Conservation (phyloP, 2,329 filamentous ascomycete genomes). For the Aspergillus hiratsukae region DNA sequence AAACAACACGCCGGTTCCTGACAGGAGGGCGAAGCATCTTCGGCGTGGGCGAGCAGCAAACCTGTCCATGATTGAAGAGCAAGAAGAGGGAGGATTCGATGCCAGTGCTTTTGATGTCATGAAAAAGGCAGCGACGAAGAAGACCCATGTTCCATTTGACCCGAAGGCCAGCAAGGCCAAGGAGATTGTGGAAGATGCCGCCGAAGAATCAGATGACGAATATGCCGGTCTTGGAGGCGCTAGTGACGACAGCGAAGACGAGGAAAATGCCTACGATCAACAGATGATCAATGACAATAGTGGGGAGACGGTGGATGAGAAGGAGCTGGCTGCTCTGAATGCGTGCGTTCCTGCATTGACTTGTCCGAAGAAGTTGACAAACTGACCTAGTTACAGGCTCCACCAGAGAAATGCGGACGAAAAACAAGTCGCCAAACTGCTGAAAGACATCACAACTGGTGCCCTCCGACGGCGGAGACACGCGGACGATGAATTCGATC, state of each 20-base stretch:
- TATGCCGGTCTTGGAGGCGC: constrained; percentile 89
- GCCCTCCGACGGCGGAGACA: constrained; percentile 75
- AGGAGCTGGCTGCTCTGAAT: constrained; percentile 77
- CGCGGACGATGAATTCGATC: constrained; percentile 69
- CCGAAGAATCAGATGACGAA: constrained; percentile 96
- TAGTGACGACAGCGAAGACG: constrained; percentile 78
- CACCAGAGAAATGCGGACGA: constrained; percentile 77
- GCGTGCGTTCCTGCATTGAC: constrained; percentile 58
- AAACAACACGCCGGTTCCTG: constrained; percentile 61
- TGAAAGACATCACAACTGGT: constrained; percentile 88
- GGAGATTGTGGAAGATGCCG: constrained; percentile 85
- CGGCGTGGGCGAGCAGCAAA: constrained; percentile 44
- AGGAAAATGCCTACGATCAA: constrained; percentile 70
- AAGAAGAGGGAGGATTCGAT: constrained; percentile 30
- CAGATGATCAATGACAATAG: constrained; percentile 88
- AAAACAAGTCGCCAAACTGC: constrained; percentile 82
- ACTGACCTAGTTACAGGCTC: constrained; percentile 52
- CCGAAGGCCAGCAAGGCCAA: constrained; percentile 84
- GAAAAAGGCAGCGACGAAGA: constrained; percentile 58
- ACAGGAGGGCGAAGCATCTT: constrained; percentile 54
- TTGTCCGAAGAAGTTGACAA: constrained; percentile 6
- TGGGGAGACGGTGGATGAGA: constrained; percentile 71
- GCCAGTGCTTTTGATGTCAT: constrained; percentile 65
- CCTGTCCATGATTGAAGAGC: constrained; percentile 45
- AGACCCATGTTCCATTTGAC: constrained; percentile 61